Base-by-base conservation (phyloP, 768 basidiomycete genomes). In the Hericium erinaceus region DNA sequence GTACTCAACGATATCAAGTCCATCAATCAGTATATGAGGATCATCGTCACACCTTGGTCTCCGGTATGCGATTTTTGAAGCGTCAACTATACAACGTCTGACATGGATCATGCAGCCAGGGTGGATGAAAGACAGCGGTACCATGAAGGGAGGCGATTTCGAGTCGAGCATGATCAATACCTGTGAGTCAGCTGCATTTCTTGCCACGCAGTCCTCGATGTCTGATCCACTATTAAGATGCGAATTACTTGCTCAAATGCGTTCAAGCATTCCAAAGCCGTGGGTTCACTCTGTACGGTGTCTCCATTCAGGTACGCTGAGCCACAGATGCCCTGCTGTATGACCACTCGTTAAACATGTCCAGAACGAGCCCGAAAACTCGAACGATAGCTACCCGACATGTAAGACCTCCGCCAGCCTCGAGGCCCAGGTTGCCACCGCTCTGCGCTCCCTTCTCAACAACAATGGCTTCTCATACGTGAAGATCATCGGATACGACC, bases 121-220 rank as follows among this genome's bases (percentile, higher is more conserved):
- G 0, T 88, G 85, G 85, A 85, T 86, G 84, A 88, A 88, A 66
- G 72, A 68, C 39, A 79, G 76, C 55, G 74, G 74, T 2, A 77
- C 78, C 0, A 85, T 85, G 83, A 72, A 80, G 24, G 85, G 85
- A 2, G 84, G 84, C 18, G 76, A 76, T 3, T 61, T 87, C 28
- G 64, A 73, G 22, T 74, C 80, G 0, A 69, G 48, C 24, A n/a
- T 56, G 26, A 22, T 50, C 48, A 56, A 33, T 8, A 37, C 37
- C 16, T 56, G 55, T 56, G 15, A 71, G 46, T 79, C 78, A 48
- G 33, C 33, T 10, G 33, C 67, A 77, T 41, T 64, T 67, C n/a
- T 51, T 9, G 40, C 57, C 26, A 33, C 33, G 2, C 33, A 33
- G 33, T 8, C 6, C 9, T 33, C 33, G 33, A 33, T 33, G 33